Evolutionary conservation across 2,329 filamentous ascomycete species (phyloP).

Genomic region (Tolypocladium pustulatum): DNA sequence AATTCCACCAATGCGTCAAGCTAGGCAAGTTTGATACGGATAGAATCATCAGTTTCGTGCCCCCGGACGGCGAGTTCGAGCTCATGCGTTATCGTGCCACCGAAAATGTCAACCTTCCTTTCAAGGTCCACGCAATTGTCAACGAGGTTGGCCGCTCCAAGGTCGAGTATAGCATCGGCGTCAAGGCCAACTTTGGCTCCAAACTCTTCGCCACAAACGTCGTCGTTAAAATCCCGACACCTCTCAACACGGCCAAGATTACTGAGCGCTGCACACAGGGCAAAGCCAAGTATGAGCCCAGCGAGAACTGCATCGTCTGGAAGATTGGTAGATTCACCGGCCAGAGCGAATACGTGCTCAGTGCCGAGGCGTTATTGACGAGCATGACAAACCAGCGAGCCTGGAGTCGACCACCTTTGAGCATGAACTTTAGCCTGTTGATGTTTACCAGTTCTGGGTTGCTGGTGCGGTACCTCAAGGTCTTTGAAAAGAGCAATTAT

Average conservation of each 20-base stretch:
- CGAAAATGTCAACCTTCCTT: conserved; percentile 96
- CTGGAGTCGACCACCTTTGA: conserved; percentile 89
- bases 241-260: conserved; percentile 90
- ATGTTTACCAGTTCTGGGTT: conserved; percentile 98
- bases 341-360: conserved; percentile 93
- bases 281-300: conserved; percentile 96
- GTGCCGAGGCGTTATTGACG: conserved; percentile 83
- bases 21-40: conserved; percentile 94
- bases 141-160: conserved; percentile 95
- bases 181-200: conserved; percentile 90
- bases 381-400: conserved; percentile 98
- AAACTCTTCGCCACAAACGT: conserved; percentile 98
- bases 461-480: conserved; percentile 89
- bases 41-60: conserved; percentile 92
- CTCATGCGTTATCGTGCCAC: conserved; percentile 97
- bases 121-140: conserved; percentile 98
- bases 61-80: conserved; percentile 95
- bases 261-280: conserved; percentile 89
- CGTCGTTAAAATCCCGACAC: conserved; percentile 85
- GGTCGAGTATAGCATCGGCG: conserved; percentile 96
- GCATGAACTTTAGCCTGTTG: conserved; percentile 81
- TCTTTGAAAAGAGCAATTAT: conserved; percentile 99
- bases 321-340: conserved; percentile 98
- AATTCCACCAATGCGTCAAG: conserved; percentile 98
- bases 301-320: conserved; percentile 97